Base-by-base conservation (phyloP, 75 land plant genomes). In the Pinus taeda region DNA sequence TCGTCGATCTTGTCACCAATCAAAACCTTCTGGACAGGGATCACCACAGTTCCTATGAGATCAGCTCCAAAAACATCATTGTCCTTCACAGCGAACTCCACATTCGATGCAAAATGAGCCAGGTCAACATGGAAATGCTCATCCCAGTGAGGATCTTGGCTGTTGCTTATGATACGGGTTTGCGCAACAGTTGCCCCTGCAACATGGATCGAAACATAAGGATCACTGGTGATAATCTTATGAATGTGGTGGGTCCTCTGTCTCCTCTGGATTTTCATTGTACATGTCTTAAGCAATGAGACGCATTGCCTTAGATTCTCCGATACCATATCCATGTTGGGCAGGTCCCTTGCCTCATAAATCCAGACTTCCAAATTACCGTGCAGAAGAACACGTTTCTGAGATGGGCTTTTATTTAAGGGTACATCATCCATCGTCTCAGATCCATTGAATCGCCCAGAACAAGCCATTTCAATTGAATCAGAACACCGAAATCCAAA, bases 41-140 rank as follows among this genome's bases (percentile, higher is more conserved):
- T 60, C n/a, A 7, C 63, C 12, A 92, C 78, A 55, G 81, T 57
- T 6, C 87, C 96, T 30, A 85, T 76, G 26, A 75, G 45, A 60
- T 93, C 82, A 6, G 98, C 90, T 8, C 98, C 91, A 42, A 95
- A 64, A 66, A 90, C 29, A 77, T 95, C 96, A 65, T 93, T 77
- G 75, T 95, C 96, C 73, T 93, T 95, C 37, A 95, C 86, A 15
- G 57, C 60, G 53, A 95, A 77, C 76, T 78, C 84, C 49, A 95
- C 64, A 24, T 84, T 57, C 18, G 64, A 79, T 57, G 57, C 79
- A 49, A 37, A 33, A 33, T 33, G 33, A 33, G 33, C 33, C 33
- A 33, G 33, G 33, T 33, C 33, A 33, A 33, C 33, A 33, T 33
- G 33, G 2, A 33, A 33, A 2, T 33, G 33, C 33, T 33, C 33